A percentile compares a stretch with the other conserved stretches of the same genome.
phyloP scores from a whole-genome alignment of 169 alveolate genomes.

The Fabrea salina region DNA sequence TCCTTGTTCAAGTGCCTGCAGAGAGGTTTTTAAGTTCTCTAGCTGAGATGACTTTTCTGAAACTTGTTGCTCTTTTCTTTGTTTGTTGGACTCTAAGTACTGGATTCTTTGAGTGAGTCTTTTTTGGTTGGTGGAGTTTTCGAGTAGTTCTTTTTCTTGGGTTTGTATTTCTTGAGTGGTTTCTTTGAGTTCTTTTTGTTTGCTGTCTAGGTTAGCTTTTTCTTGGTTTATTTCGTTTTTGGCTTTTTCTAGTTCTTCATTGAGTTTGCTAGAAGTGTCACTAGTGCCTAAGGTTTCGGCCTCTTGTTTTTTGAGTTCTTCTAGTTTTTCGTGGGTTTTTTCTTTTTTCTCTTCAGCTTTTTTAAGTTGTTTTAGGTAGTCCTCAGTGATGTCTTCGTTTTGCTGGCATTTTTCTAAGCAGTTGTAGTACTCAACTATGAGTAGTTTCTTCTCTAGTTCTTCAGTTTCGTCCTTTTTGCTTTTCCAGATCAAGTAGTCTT shows the following conservation, averaged over 20 bases:
- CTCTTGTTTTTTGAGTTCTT: conserved; percentile 55
- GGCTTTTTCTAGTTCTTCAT: not conserved
- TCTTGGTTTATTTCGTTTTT: not conserved
- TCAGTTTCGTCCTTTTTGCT: conserved; percentile 47
- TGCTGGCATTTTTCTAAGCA: conserved; percentile 36
- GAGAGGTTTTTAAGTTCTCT: not conserved
- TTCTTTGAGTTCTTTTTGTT: conserved; percentile 6
- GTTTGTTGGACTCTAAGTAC: not conserved
- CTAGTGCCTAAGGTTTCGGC: no score
- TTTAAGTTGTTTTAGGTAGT: conserved; percentile 36
- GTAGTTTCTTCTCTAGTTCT: conserved; percentile 28
- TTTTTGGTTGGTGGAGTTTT: not conserved
- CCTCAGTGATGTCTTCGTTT: conserved; percentile 53
- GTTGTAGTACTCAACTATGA: conserved; percentile 26
- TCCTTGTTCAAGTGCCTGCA: not conserved
- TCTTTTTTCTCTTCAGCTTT: conserved; percentile 56
- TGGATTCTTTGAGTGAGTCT: not conserved
- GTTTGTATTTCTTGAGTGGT: not conserved
- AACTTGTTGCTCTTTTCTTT: not conserved
- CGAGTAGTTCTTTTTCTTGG: not conserved
- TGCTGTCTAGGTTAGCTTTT: not conserved
- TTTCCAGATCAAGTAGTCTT: conserved; percentile 43
- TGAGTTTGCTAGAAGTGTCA: not conserved
- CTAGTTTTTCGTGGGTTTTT: conserved; percentile 50
- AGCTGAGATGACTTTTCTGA: not conserved